These are phyloP conservation scores for Coemansia sp. DNA, from an alignment of 192 early-diverging fungal genomes.

Conservation along the genomic window DNA sequence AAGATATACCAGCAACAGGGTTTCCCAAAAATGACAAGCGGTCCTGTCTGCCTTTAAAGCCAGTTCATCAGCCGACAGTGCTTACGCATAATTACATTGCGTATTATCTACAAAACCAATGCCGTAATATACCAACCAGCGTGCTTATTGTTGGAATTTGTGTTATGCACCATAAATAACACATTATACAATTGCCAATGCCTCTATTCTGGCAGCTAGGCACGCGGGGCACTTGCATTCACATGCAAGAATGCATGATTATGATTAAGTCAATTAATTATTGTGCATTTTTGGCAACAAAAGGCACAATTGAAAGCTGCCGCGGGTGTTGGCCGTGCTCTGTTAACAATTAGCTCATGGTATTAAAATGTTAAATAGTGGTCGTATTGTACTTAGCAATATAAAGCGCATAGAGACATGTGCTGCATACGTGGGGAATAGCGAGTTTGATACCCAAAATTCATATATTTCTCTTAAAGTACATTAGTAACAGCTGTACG, in stretches of 20 bases:
- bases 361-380: too few species aligned
- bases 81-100: not conserved
- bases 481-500: too few species aligned
- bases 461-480: too few species aligned
- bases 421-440: too few species aligned
- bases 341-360: too few species aligned
- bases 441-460: too few species aligned
- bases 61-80: not conserved
- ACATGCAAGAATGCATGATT: not conserved
- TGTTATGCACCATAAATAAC: not conserved
- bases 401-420: too few species aligned
- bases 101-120: not conserved
- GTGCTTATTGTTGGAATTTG: not conserved
- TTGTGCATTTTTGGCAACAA: too few species aligned
- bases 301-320: too few species aligned
- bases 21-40: not conserved
- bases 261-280: not conserved
- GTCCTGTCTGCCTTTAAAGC: not conserved
- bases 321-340: too few species aligned
- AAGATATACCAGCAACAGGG: not conserved
- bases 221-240: not conserved
- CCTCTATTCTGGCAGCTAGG: not conserved
- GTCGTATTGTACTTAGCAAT: too few species aligned
- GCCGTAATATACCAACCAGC: not conserved
- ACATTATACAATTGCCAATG: not conserved